Base-by-base conservation (phyloP, 1,139 yeast genomes). In the Taphrina pruni region DNA sequence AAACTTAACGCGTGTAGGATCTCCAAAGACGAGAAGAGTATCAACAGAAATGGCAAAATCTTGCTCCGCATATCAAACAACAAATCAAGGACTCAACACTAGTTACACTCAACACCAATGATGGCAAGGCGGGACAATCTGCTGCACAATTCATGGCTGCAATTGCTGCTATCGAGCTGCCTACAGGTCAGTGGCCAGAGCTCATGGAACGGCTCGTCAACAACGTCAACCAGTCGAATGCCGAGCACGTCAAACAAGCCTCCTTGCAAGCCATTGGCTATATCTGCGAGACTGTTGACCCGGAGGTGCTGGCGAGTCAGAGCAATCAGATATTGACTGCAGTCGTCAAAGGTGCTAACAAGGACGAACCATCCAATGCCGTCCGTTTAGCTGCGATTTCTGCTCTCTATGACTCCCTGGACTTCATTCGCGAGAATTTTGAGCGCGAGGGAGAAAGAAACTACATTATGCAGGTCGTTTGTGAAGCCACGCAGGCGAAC, bases 381-480 rank as follows among this genome's bases (percentile, higher is more conserved):
- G 98, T 94, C 45, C 84, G 98, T 74, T 83, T 90, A 72, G 90
- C 98, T 11, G 99, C 99, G 1, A 83, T 94, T 74, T 90, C 89
- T 76, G 97, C 99, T 0, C 84, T 94, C 73, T 96, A 90, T 66
- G 90, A 90, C 79, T 92, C 98, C 41, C 84, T 94, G 75, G 97
- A 89, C 75, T 94, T 94, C 78, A 91, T 94, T 78, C 87, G 89
- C 73, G 85, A 84, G 76, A 94, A 94, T 80, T 95, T 94, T 82
- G 92, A 87, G 75, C 86, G 89, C 72, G 98, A 94, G 77, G 96
- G 96, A 72, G 99, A 94, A 82, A 86, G 99, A 77, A 92, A 94
- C 78, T 93, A 89, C 79, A 89, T 94, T 77, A 94, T 94, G 99
- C 97, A 92, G 81, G 98, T 94, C 65, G 97, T 94, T 12, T 94